Evolutionary conservation across 768 basidiomycete species (phyloP).

Genomic region (Dioszegia hungarica): DNA sequence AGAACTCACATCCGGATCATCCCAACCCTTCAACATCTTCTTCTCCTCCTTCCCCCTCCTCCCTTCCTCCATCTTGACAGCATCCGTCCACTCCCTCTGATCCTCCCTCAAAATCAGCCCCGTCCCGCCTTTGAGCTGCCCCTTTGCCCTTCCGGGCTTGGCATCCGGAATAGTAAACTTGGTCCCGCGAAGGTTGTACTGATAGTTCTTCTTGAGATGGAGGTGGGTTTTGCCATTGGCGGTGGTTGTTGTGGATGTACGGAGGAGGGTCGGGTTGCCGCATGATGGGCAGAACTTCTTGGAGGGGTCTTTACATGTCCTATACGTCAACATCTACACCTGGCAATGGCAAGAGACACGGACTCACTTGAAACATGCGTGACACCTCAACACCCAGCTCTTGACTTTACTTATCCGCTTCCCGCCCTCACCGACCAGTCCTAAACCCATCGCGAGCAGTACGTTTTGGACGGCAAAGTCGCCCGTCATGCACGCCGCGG

Average conservation of each 20-base stretch:
- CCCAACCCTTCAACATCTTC: constrained; percentile 67
- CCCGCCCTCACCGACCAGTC: constrained; percentile 82
- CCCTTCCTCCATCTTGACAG: constrained; percentile 69
- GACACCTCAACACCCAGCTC: constrained; percentile 93
- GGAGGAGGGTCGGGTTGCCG: constrained; percentile 82
- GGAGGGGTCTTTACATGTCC: constrained; percentile 89
- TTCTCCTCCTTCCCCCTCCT: constrained; percentile 73
- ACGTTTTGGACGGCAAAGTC: constrained; percentile 99
- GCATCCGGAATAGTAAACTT: constrained; percentile 88
- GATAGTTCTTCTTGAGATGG: constrained; percentile 93
- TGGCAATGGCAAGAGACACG: neutral
- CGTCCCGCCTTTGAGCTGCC: constrained; percentile 63
- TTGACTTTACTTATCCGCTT: constrained; percentile 84
- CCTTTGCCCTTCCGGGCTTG: constrained; percentile 79
- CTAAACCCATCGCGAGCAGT: constrained; percentile 85
- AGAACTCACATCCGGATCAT: constrained; percentile 70
- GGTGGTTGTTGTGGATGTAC: constrained; percentile 79
- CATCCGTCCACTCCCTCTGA: constrained; percentile 78
- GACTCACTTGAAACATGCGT: constrained; percentile 97
- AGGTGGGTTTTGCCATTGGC: constrained; percentile 62
- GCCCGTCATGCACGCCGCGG: constrained; percentile 89
- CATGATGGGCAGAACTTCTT: constrained; percentile 98
- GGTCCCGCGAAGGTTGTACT: constrained; percentile 84
- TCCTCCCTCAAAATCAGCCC: constrained; percentile 89
- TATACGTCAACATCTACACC: constrained; percentile 45